Evolutionary conservation across 345 rosid genomes (phyloP).

Genomic region (Gossypium stocksii): DNA sequence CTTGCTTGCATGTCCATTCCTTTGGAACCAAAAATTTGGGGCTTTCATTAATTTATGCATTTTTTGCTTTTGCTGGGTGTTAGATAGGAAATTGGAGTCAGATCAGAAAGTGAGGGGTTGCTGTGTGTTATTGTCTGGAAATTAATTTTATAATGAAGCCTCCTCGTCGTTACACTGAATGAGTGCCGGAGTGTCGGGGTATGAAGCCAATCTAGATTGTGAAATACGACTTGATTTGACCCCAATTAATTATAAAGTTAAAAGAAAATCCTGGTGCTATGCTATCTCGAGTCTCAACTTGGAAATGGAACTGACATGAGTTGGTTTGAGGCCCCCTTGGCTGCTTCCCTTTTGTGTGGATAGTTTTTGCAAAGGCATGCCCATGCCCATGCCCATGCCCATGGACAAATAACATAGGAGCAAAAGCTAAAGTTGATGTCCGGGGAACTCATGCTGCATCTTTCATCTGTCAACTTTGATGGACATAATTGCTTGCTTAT

Average conservation of each 20-base stretch:
- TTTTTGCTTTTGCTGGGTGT: not conserved
- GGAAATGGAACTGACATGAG: constrained; percentile 15
- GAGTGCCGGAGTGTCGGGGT: constrained; percentile 26
- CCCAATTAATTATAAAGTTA: no score
- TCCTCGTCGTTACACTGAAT: constrained; percentile 13
- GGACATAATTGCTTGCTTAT: not conserved
- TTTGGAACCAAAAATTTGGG: not conserved
- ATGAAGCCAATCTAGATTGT: not conserved
- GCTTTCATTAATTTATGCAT: constrained; percentile 13
- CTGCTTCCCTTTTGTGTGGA: constrained; percentile 19
- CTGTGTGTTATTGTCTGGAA: constrained; percentile 28
- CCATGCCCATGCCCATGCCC: constrained; percentile 1
- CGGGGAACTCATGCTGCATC: not conserved
- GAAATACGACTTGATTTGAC: not conserved
- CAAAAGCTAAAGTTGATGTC: not conserved
- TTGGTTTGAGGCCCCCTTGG: constrained; percentile 5
- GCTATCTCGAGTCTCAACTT: not conserved
- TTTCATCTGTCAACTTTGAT: not conserved
- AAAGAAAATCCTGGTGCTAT: no score
- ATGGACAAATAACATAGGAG: not conserved
- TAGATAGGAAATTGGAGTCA: not conserved
- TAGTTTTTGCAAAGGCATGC: not conserved
- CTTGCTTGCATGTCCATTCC: constrained; percentile 24
- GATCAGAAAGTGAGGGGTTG: not conserved
- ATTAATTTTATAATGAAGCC: not conserved